Percentiles rank a stretch among this genome's conserved stretches.
Evolutionary conservation across 2,329 filamentous ascomycete species (phyloP).

Genomic region (Verticillium nubilum): DNA sequence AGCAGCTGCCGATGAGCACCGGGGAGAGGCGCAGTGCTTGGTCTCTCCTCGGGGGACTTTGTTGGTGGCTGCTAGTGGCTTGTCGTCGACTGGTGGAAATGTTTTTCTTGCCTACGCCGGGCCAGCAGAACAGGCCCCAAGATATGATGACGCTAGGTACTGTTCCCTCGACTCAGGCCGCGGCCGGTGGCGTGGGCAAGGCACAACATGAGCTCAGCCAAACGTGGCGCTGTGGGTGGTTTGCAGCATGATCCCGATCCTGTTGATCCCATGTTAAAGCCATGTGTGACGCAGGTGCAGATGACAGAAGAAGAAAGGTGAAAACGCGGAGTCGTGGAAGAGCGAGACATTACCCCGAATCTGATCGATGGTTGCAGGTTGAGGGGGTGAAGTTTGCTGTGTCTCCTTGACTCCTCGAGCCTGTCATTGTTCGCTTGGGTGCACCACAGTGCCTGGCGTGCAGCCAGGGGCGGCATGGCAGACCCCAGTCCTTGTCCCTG

Average conservation of each 20-base stretch:
- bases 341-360: neutral
- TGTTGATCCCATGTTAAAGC: neutral
- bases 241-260: neutral
- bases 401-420: neutral
- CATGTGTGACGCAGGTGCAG: neutral
- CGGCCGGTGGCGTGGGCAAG: neutral
- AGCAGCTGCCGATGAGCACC: neutral
- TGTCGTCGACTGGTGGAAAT: neutral
- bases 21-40: neutral
- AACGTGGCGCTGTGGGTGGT: neutral
- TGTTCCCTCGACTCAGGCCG: neutral
- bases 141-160: neutral
- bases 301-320: neutral
- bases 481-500: neutral
- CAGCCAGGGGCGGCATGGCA: neutral
- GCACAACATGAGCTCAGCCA: neutral
- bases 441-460: neutral
- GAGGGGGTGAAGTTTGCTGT: neutral
- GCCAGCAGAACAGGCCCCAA: neutral
- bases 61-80: neutral
- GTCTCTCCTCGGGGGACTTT: neutral
- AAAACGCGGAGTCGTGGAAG: neutral
- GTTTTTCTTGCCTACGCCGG: neutral
- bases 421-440: neutral
- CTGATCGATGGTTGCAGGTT: neutral